Base-by-base conservation (phyloP, 2,329 filamentous ascomycete genomes). In the Drechslerella coelobrocha region DNA sequence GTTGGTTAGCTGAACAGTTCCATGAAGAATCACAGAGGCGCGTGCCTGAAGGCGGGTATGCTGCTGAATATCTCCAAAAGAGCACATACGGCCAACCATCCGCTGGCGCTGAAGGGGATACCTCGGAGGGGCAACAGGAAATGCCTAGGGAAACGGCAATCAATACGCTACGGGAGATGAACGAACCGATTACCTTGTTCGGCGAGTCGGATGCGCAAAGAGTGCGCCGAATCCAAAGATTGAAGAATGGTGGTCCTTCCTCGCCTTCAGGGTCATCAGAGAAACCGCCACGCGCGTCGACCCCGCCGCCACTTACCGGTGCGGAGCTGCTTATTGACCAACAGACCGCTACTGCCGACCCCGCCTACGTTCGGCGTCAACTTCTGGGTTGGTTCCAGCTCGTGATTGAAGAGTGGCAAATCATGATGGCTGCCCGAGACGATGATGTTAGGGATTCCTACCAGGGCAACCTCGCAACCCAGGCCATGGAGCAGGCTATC, bases 311-410 rank as follows among this genome's bases (percentile, higher is more conserved):
- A 29, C 80, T 90, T 8, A 85, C 85, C 1, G 83, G 84, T 0
- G 82, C 84, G 75, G 75, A 76, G 56, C 75, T 76, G 54, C 37
- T 73, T 34, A 19, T 76, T 10, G 56, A 73, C 39, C 66, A 63
- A 39, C 61, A 69, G 37, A 73, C 75, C 50, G 89, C 92, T 74
- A 81, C 81, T 19, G 85, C 87, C 41, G 89, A 82, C 0, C 85
- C 87, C 48, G 81, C 84, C 47, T 92, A 89, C 79, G 81, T 99
- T 41, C 93, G 89, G 81, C 84, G 93, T 9, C 93, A 99, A 79
- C 83, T 99, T 61, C 90, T 90, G 19, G 94, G 90, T 52, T 99
- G 97, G 82, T 97, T 99, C 81, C 95, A 90, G 57, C 91, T 99
- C 87, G 86, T 99, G n/a, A 82, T 99, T 65, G 85, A 84, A 47